Conservation (phyloP, 73 alveolate species). For the Tetrahymena elliotti region DNA sequence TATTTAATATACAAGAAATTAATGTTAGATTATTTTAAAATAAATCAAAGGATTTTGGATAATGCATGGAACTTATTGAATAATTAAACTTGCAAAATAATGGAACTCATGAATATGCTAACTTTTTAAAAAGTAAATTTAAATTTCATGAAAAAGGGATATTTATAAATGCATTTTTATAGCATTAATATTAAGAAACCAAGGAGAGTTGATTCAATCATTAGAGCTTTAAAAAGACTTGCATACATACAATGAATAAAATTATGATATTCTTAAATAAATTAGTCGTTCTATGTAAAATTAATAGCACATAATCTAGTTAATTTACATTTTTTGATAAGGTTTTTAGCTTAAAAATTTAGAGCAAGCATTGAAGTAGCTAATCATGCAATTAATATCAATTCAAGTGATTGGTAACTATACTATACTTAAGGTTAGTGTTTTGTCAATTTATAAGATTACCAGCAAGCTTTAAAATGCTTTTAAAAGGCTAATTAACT, state of each 20-base stretch:
- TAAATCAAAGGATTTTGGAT: conserved; percentile 4
- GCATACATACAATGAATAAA: conserved; percentile 65
- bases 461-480: conserved; percentile 47
- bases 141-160: neutral
- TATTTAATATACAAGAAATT: neutral
- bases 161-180: conserved; percentile 31
- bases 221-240: conserved; percentile 76
- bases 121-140: conserved; percentile 4
- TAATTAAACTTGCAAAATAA: conserved; percentile 7
- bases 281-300: conserved; percentile 71
- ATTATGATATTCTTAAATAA: conserved; percentile 75
- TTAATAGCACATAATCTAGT: neutral
- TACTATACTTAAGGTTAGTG: conserved; percentile 61
- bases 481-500: conserved; percentile 44
- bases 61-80: conserved; percentile 16
- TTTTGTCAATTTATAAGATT: conserved; percentile 49
- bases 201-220: conserved; percentile 78
- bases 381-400: conserved; percentile 8
- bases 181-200: conserved; percentile 72
- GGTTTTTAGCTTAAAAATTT: conserved; percentile 64
- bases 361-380: conserved; percentile 44
- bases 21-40: neutral
- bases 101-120: conserved; percentile 36
- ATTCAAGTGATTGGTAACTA: conserved; percentile 61
- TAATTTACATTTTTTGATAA: neutral